These are phyloP conservation scores for Stachybotrys chlorohalonatus DNA, from an alignment of 2,329 filamentous ascomycete genomes.

Conservation along the genomic window DNA sequence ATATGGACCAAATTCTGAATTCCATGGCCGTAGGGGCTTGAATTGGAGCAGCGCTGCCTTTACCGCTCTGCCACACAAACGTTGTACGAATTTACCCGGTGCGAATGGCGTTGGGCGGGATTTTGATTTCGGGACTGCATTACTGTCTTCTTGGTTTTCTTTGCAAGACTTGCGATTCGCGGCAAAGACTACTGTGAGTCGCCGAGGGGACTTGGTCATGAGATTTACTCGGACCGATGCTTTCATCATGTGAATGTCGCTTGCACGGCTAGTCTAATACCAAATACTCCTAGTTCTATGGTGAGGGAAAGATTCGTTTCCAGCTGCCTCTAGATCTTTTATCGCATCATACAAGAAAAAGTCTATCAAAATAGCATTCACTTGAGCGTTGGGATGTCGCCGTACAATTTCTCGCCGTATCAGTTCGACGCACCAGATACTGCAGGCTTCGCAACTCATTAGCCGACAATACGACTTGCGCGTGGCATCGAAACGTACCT, in stretches of 20 bases:
- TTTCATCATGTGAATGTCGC: background rate
- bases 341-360: conserved; percentile 95
- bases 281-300: conserved; percentile 90
- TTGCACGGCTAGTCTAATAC: conserved; percentile 51
- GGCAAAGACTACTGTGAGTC: too few species aligned
- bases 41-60: background rate
- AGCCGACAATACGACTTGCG: background rate
- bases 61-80: background rate
- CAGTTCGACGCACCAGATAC: conserved; percentile 92
- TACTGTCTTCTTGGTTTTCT: background rate
- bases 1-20: conserved; percentile 61
- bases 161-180: background rate
- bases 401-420: conserved; percentile 72
- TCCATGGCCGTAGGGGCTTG: conserved; percentile 32
- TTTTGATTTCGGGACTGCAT: too few species aligned
- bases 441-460: conserved; percentile 51
- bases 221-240: background rate
- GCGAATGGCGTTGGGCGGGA: too few species aligned
- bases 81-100: too few species aligned
- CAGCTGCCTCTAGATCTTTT: conserved; percentile 66
- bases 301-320: conserved; percentile 56
- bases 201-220: background rate
- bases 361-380: conserved; percentile 90
- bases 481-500: conserved; percentile 35
- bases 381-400: conserved; percentile 58